Conservation (phyloP, 1,284 basidiomycete species). For the Trametes hirsuta region DNA sequence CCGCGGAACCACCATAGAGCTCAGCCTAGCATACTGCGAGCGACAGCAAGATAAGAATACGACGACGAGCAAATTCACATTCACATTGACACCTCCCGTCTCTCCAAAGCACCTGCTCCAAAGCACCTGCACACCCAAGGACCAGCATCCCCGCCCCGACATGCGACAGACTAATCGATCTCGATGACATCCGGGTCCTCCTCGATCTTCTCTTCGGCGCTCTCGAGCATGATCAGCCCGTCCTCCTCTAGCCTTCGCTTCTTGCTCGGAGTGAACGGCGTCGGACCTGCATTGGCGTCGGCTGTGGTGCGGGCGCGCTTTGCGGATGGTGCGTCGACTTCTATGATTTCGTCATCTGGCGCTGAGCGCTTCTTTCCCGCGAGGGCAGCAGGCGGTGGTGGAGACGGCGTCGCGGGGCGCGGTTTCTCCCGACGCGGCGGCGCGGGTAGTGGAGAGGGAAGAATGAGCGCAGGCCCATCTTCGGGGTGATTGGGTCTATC, state of each 20-base stretch:
- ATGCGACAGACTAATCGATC: slow-evolving; percentile 27
- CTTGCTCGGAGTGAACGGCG: slow-evolving; percentile 59
- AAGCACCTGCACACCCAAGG: background rate
- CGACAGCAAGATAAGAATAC: slow-evolving; percentile 25
- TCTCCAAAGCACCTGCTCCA: background rate
- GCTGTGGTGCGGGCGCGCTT: slow-evolving; percentile 49
- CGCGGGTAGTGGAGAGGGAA: slow-evolving; percentile 63
- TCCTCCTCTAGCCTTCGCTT: slow-evolving; percentile 69
- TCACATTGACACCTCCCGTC: background rate
- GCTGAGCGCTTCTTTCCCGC: slow-evolving; percentile 55
- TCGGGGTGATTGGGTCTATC: slow-evolving; percentile 53
- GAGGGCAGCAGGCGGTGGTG: slow-evolving; percentile 42
- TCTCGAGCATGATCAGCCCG: slow-evolving; percentile 68
- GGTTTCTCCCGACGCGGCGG: slow-evolving; percentile 54
- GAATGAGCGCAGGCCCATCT: slow-evolving; percentile 54
- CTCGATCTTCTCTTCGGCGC: slow-evolving; percentile 54
- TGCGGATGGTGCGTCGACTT: slow-evolving; percentile 53
- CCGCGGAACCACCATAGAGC: background rate
- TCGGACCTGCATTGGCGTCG: slow-evolving; percentile 18
- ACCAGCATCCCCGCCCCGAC: background rate
- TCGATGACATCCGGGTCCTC: slow-evolving; percentile 60
- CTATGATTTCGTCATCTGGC: slow-evolving; percentile 54
- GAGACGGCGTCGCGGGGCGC: slow-evolving; percentile 41
- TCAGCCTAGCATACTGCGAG: slow-evolving; percentile 1
- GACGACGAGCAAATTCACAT: background rate